Evolutionary conservation across 2,329 filamentous ascomycete genomes (phyloP).

Genomic region (Exophiala aquamarina): DNA sequence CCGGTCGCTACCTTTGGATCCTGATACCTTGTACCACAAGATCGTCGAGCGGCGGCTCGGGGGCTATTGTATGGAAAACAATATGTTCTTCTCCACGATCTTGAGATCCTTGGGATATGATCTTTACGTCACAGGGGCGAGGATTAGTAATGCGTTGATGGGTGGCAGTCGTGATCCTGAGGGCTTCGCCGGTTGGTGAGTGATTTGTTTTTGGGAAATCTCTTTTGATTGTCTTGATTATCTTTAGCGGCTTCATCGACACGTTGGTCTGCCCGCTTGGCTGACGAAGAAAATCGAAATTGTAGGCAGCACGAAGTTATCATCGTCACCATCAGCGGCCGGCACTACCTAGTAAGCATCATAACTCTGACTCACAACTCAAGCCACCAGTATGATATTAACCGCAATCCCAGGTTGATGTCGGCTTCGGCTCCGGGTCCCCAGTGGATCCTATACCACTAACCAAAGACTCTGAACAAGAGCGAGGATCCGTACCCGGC

Average conservation of each 20-base stretch:
- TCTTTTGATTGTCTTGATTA: neutral
- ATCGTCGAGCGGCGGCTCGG: slow-evolving; percentile 52
- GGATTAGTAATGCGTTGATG: slow-evolving; percentile 40
- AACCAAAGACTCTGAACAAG: slow-evolving; percentile 26
- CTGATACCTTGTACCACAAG: slow-evolving; percentile 53
- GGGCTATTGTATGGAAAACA: slow-evolving; percentile 64
- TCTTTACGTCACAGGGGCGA: slow-evolving; percentile 57
- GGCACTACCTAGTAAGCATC: slow-evolving; percentile 41
- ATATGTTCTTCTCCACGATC: slow-evolving; percentile 52
- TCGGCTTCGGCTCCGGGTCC: slow-evolving; percentile 29
- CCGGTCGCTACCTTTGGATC: slow-evolving; percentile 50
- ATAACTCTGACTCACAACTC: neutral
- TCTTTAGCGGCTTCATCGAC: neutral
- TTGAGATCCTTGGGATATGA: slow-evolving; percentile 53
- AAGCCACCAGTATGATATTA: neutral
- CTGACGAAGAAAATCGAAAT: neutral
- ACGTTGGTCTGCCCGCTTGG: neutral
- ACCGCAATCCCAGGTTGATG: slow-evolving; percentile 9
- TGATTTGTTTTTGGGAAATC: neutral
- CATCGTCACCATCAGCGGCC: slow-evolving; percentile 56
- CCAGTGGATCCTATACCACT: slow-evolving; percentile 30
- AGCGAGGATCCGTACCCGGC: slow-evolving; percentile 48
- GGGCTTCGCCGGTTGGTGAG: slow-evolving; percentile 51
- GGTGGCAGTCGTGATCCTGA: slow-evolving; percentile 32
- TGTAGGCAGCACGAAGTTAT: slow-evolving; percentile 58